phyloP scores from a whole-genome alignment of 805 yeast genomes.

The Ogataea angusta region DNA sequence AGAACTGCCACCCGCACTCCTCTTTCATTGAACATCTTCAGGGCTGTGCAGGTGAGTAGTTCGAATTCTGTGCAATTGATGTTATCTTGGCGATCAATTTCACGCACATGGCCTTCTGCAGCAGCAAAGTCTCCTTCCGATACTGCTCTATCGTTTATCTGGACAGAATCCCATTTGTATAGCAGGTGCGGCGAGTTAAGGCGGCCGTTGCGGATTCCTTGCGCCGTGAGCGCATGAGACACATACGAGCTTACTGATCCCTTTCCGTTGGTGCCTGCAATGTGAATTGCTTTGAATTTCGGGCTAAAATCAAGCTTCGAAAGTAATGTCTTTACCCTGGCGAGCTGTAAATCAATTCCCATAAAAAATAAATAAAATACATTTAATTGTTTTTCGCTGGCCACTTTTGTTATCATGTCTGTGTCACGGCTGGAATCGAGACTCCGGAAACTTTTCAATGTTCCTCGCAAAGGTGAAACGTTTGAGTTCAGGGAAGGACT shows the following conservation, averaged over 20 bases:
- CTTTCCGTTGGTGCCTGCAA: conserved; percentile 97
- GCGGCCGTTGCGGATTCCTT: conserved; percentile 58
- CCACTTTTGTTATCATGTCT: conserved; percentile 11
- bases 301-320: conserved; percentile 68
- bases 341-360: conserved; percentile 59
- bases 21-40: conserved; percentile 61
- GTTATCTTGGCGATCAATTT: conserved; percentile 35
- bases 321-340: conserved; percentile 46
- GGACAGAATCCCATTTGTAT: conserved; percentile 69
- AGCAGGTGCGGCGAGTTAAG: conserved; percentile 89
- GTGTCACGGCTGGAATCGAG: conserved; percentile 43
- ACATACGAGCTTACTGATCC: conserved; percentile 89
- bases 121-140: conserved; percentile 41
- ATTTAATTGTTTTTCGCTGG: conserved; percentile 6
- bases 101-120: conserved; percentile 41
- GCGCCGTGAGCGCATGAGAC: conserved; percentile 54
- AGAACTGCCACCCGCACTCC: conserved; percentile 71
- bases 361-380: conserved; percentile 22
- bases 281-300: conserved; percentile 67
- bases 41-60: conserved; percentile 78
- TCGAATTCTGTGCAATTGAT: conserved; percentile 88
- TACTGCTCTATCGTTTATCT: conserved; percentile 60
- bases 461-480: conserved; percentile 71
- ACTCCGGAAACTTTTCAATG: conserved; percentile 53
- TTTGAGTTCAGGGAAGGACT: conserved; percentile 85